Base-by-base conservation (phyloP, 768 basidiomycete species). In the Lepiota brunneoincarnata region DNA sequence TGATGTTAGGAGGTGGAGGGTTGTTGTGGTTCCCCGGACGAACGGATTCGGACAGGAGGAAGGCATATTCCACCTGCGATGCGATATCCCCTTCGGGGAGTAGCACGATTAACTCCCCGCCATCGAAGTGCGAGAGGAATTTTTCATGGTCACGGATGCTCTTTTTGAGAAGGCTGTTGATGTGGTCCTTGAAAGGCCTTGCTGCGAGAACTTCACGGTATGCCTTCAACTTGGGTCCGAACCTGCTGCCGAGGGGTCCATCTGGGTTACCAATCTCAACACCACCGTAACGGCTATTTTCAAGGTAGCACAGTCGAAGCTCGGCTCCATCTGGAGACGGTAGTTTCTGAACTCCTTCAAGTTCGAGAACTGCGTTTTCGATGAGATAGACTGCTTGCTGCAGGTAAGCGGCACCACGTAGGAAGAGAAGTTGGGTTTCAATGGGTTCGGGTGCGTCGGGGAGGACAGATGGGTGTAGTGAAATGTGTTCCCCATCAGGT, bases 391-490 rank as follows among this genome's bases (percentile, higher is more conserved):
- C 72, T 0, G 89, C 89, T 24, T 92, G 86, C 59, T 91, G 90
- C 2, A 94, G 77, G 68, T 90, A 87, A 2, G 91, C 84, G 2
- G 90, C 86, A 2, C 88, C 93, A 42, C 93, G 85, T 24, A 91
- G 74, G 72, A 95, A 95, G 26, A 92, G 70, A 20, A 90, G 72
- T 62, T 94, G 93, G 0, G 84, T 86, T 64, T 95, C 93, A 51
- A 94, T 83, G 35, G 93, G 90, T 54, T 93, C 89, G 0, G 93
- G 92, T 10, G 90, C 87, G 58, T 87, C 84, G 4, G 88, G 85
- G 3, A 83, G 77, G 28, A 83, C 79, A 5, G 89, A 91, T 3
- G 87, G 84, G 63, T 91, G 90, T n/a, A 85, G 66, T 36, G 76
- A 65, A 15, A 77, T 67, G 0, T 73, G 71, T 47, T 82, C 85